Evolutionary conservation across 2,329 filamentous ascomycete genomes (phyloP).

Genomic region (Paraphaeosphaeria minitans): DNA sequence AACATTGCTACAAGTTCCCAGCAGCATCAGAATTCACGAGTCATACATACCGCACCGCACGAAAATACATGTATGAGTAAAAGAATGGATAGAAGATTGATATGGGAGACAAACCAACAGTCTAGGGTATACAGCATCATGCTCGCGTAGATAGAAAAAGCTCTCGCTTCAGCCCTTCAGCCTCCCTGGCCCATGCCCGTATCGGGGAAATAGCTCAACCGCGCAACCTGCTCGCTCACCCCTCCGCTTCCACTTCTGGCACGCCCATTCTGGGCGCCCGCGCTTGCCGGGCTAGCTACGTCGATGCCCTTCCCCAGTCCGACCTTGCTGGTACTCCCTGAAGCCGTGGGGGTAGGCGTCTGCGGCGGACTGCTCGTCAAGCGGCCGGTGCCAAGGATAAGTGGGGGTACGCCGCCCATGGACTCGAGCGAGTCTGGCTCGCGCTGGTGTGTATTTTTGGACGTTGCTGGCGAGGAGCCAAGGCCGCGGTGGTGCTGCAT

Average conservation of each 20-base stretch:
- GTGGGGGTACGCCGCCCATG: slow-evolving; percentile 21
- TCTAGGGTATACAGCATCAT: too few relatives aligned
- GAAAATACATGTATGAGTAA: too few relatives aligned
- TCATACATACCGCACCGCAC: too few relatives aligned
- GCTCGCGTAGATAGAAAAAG: too few relatives aligned
- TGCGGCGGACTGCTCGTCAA: slow-evolving; percentile 27
- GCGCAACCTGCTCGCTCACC: slow-evolving; percentile 41
- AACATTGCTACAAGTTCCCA: too few relatives aligned
- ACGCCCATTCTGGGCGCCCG: slow-evolving; percentile 18
- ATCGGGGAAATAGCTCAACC: slow-evolving; percentile 32
- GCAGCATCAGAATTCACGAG: too few relatives aligned
- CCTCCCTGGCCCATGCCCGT: neutral
- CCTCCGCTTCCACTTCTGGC: slow-evolving; percentile 32
- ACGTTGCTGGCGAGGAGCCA: slow-evolving; percentile 23
- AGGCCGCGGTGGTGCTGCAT: slow-evolving; percentile 46
- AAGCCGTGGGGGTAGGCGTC: slow-evolving; percentile 17
- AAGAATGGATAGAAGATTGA: too few relatives aligned
- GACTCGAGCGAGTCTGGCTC: slow-evolving; percentile 41
- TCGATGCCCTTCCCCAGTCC: slow-evolving; percentile 43
- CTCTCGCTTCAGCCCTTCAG: too few relatives aligned
- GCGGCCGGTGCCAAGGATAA: slow-evolving; percentile 19
- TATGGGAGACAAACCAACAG: too few relatives aligned
- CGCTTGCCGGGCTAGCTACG: slow-evolving; percentile 17
- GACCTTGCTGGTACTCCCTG: slow-evolving; percentile 31
- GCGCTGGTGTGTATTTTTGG: slow-evolving; percentile 16